These are phyloP conservation scores for Cladosporium halotolerans DNA, from an alignment of 2,329 filamentous ascomycete genomes.

Conservation along the genomic window DNA sequence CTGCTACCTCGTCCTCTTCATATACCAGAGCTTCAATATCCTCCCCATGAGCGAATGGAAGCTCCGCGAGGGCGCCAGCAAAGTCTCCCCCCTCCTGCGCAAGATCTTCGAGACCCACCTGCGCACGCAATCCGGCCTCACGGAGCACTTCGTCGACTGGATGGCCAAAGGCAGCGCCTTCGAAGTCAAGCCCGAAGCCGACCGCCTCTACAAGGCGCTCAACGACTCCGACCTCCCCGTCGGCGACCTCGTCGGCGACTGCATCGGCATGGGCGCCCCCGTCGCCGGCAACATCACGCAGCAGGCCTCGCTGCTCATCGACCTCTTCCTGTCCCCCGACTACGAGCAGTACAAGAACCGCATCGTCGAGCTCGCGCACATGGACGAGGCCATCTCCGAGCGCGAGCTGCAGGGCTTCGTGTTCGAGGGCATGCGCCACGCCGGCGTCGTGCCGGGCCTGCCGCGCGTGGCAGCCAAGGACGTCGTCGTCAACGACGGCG, in stretches of 20 bases:
- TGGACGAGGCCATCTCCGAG: slow-evolving; percentile 37
- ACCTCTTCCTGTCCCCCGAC: slow-evolving; percentile 45
- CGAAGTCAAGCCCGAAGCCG: slow-evolving; percentile 45
- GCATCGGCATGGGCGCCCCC: slow-evolving; percentile 38
- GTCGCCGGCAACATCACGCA: slow-evolving; percentile 48
- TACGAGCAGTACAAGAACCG: slow-evolving; percentile 45
- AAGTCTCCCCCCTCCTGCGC: slow-evolving; percentile 35
- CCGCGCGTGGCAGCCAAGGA: slow-evolving; percentile 45
- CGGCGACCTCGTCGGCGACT: slow-evolving; percentile 37
- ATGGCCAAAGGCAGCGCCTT: slow-evolving; percentile 44
- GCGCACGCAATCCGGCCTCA: slow-evolving; percentile 39
- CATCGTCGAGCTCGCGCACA: slow-evolving; percentile 45
- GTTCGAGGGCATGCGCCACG: slow-evolving; percentile 50
- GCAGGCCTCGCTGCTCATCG: slow-evolving; percentile 48
- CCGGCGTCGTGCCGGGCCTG: slow-evolving; percentile 44
- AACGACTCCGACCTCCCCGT: slow-evolving; percentile 41
- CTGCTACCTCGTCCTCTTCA: slow-evolving; percentile 40
- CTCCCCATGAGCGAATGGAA: slow-evolving; percentile 45
- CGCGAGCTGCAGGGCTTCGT: slow-evolving; percentile 48
- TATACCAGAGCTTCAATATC: slow-evolving; percentile 51
- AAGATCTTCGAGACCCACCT: slow-evolving; percentile 41
- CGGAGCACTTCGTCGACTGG: slow-evolving; percentile 34
- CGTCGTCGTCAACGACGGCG: slow-evolving; percentile 40
- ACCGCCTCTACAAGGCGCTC: slow-evolving; percentile 47
- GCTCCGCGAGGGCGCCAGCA: slow-evolving; percentile 40